These are phyloP conservation scores for Lolium perenne DNA, from an alignment of 176 grass and related monocot species.

Conservation along the genomic window DNA sequence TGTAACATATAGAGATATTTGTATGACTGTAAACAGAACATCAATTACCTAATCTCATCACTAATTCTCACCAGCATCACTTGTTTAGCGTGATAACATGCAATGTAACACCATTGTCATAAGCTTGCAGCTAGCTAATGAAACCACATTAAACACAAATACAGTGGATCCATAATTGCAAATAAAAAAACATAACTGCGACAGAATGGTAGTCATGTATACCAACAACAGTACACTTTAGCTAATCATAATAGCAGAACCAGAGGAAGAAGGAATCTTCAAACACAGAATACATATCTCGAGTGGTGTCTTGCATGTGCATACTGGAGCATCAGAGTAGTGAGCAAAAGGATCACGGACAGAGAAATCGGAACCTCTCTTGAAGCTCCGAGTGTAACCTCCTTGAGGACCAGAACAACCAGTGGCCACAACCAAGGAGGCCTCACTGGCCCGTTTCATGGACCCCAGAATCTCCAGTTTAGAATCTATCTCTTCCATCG, in stretches of 20 bases:
- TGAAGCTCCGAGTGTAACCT: no score
- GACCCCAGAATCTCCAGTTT: background rate
- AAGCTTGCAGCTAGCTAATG: background rate
- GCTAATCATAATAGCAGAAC: background rate
- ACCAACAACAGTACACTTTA: background rate
- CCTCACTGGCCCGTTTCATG: background rate
- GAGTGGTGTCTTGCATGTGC: background rate
- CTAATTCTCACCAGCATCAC: background rate
- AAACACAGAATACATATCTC: background rate
- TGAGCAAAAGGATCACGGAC: background rate
- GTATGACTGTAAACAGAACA: background rate
- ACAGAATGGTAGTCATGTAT: background rate
- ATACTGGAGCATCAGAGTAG: slow-evolving; percentile 2
- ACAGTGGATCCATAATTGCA: background rate
- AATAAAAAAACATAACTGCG: background rate
- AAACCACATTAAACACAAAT: background rate
- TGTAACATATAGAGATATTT: background rate
- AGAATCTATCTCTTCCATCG: background rate
- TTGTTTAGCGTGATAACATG: background rate
- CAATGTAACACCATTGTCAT: background rate
- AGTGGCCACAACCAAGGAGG: background rate
- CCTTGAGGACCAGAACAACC: no score
- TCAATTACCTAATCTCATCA: background rate
- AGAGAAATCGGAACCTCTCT: background rate
- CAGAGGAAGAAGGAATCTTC: background rate